A percentile compares a stretch with the other conserved stretches of the same genome.
phyloP scores from a whole-genome alignment of 495 filamentous ascomycete genomes.

The Xanthoparmelia taractica region DNA sequence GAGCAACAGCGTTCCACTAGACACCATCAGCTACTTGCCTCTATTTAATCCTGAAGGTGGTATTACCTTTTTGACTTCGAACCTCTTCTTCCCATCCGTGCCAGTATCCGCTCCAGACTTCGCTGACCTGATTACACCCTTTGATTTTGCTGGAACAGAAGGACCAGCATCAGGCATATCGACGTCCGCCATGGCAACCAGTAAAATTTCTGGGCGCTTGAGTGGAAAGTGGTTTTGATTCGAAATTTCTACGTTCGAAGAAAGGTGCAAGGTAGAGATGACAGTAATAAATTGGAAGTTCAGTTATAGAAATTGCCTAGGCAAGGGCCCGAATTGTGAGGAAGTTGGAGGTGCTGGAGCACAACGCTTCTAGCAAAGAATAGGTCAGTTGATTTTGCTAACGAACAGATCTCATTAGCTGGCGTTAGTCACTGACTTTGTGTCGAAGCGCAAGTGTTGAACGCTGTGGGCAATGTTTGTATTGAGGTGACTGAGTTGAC shows the following conservation, averaged over 20 bases:
- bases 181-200: slow-evolving; percentile 75
- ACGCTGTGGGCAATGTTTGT: background rate
- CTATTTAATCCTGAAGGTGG: background rate
- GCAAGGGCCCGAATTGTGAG: background rate
- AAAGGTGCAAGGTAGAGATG: background rate
- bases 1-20: slow-evolving; percentile 93
- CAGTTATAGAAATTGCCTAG: too few relatives aligned
- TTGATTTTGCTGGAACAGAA: slow-evolving; percentile 47
- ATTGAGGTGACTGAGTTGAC: background rate
- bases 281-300: too few relatives aligned
- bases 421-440: background rate
- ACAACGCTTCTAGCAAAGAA: too few relatives aligned
- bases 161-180: slow-evolving; percentile 89
- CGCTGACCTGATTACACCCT: slow-evolving; percentile 48
- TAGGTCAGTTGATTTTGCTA: too few relatives aligned
- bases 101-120: slow-evolving; percentile 46
- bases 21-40: background rate
- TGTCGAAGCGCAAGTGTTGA: background rate
- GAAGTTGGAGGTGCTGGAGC: too few relatives aligned
- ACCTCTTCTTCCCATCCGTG: slow-evolving; percentile 76
- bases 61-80: slow-evolving; percentile 81
- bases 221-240: too few relatives aligned
- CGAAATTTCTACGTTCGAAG: too few relatives aligned
- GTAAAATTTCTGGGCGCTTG: too few relatives aligned
- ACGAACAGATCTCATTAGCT: too few relatives aligned